phyloP scores from a whole-genome alignment of 2,329 filamentous ascomycete species.

The Diaporthe vexans region DNA sequence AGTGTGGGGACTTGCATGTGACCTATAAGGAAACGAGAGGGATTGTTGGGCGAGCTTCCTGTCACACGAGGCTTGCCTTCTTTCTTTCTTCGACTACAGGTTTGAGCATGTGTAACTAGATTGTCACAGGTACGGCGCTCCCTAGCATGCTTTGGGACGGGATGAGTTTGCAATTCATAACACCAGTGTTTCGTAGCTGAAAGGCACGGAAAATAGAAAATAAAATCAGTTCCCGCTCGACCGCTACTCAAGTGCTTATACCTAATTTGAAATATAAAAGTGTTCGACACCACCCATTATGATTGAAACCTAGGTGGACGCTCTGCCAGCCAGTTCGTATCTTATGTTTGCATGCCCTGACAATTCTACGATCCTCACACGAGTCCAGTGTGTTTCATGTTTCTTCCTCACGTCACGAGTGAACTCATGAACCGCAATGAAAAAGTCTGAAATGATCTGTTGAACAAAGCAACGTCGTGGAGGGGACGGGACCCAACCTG shows the following conservation, averaged over 20 bases:
- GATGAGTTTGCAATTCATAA: neutral
- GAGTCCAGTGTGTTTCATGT: neutral
- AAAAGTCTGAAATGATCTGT: neutral
- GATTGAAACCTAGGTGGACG: too few species aligned
- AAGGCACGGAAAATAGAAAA: neutral
- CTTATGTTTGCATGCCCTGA: neutral
- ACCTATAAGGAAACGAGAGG: too few species aligned
- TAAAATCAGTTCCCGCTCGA: neutral
- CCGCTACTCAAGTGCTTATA: neutral
- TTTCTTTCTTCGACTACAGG: too few species aligned
- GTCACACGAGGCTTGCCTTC: neutral
- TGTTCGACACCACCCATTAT: too few species aligned
- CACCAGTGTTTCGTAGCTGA: neutral
- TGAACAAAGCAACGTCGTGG: conserved; percentile 18
- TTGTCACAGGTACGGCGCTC: neutral
- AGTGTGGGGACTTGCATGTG: neutral
- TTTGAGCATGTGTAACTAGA: neutral
- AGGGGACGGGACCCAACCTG: neutral
- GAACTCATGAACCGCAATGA: conserved; percentile 14
- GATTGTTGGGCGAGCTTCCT: neutral
- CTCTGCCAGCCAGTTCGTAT: neutral
- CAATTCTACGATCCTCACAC: too few species aligned
- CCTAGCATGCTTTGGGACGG: too few species aligned
- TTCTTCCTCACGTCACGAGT: conserved; percentile 25
- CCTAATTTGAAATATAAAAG: too few species aligned